Conservation (phyloP, 2,329 filamentous ascomycete species). For the Pyrenochaeta sp. region DNA sequence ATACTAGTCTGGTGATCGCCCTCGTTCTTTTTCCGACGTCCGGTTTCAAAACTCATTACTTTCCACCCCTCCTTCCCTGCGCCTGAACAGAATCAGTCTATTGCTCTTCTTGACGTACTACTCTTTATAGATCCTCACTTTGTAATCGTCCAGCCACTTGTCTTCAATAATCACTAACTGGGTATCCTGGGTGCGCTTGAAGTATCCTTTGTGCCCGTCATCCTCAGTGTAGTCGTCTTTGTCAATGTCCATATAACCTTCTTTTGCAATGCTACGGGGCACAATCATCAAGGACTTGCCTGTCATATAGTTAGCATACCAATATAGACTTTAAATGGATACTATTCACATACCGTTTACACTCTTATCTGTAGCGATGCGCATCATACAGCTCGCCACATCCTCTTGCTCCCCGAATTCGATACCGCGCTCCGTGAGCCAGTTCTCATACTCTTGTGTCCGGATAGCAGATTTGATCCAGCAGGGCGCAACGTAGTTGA, state of each 20-base stretch:
- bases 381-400: constrained; percentile 45
- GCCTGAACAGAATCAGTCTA: background rate
- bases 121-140: constrained; percentile 48
- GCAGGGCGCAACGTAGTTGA: constrained; percentile 28
- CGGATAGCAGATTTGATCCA: constrained; percentile 33
- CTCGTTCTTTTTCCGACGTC: background rate
- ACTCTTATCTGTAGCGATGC: constrained; percentile 36
- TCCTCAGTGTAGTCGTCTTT: constrained; percentile 50
- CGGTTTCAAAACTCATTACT: too few relatives aligned
- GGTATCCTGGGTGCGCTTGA: constrained; percentile 50
- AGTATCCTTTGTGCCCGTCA: constrained; percentile 44
- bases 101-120: background rate
- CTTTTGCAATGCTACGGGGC: constrained; percentile 48
- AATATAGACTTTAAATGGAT: background rate
- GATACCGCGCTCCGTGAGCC: constrained; percentile 51
- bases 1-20: too few relatives aligned
- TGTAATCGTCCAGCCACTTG: constrained; percentile 51
- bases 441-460: constrained; percentile 54
- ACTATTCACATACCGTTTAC: constrained; percentile 21
- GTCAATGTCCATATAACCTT: constrained; percentile 53
- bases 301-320: constrained; percentile 11
- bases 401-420: constrained; percentile 49
- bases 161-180: constrained; percentile 56
- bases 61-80: background rate
- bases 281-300: constrained; percentile 54